phyloP scores from a whole-genome alignment of 2,329 filamentous ascomycete species.

The Mycogone perniciosa region DNA sequence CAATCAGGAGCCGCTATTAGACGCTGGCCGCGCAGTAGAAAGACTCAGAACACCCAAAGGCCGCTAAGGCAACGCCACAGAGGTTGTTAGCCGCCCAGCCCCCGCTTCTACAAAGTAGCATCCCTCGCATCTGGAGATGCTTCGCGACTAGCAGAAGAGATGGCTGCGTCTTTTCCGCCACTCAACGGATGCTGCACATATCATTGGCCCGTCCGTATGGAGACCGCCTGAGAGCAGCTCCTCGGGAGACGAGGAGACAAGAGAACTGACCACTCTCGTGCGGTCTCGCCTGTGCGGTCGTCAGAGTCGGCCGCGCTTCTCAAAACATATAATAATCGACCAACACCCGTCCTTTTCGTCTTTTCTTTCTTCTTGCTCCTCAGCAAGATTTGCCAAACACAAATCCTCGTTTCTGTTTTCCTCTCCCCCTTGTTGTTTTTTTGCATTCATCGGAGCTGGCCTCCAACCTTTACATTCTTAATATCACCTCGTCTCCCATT shows the following conservation, averaged over 20 bases:
- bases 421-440: constrained; percentile 31
- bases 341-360: constrained; percentile 25
- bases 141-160: too few relatives aligned
- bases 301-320: constrained; percentile 5
- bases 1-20: constrained; percentile 19
- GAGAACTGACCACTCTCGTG: neutral
- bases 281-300: constrained; percentile 1
- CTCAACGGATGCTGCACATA: neutral
- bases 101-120: neutral
- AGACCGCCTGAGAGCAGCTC: neutral
- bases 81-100: constrained; percentile 12
- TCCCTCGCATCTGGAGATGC: too few relatives aligned
- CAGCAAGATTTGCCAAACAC: constrained; percentile 58
- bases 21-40: constrained; percentile 16
- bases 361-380: constrained; percentile 47
- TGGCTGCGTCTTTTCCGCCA: constrained; percentile 2
- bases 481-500: constrained; percentile 24
- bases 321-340: constrained; percentile 12
- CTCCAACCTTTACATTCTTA: constrained; percentile 37
- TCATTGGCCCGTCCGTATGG: constrained; percentile 8
- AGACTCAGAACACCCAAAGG: neutral
- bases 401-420: constrained; percentile 46
- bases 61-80: neutral
- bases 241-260: neutral
- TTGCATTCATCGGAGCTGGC: constrained; percentile 45